Conservation (phyloP, 345 rosid genomes). For the Arabidopsis thaliana region TAIR10.1 NC_003071.7:7728501-7729000, state of each 20-base stretch:
- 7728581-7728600: not conserved
- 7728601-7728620: not conserved
- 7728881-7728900: not conserved
- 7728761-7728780: not conserved
- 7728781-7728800: not conserved
- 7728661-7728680: not conserved
- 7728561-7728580: not conserved
- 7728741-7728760: not conserved
- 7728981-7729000: not conserved
- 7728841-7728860: not conserved
- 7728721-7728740: not conserved
- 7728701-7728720: not conserved
- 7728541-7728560: not conserved
- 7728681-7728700: not conserved
- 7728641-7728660: not conserved
- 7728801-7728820: not conserved
- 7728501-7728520: not conserved
- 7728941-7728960: not conserved
- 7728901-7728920: conserved; percentile 3
- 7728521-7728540: not conserved
- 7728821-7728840: conserved; percentile 4
- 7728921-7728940: not conserved
- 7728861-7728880: not conserved
- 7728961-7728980: not conserved
- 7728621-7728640: not conserved